phyloP scores from a whole-genome alignment of 495 filamentous ascomycete species.

The Penicillium samsonianum region DNA sequence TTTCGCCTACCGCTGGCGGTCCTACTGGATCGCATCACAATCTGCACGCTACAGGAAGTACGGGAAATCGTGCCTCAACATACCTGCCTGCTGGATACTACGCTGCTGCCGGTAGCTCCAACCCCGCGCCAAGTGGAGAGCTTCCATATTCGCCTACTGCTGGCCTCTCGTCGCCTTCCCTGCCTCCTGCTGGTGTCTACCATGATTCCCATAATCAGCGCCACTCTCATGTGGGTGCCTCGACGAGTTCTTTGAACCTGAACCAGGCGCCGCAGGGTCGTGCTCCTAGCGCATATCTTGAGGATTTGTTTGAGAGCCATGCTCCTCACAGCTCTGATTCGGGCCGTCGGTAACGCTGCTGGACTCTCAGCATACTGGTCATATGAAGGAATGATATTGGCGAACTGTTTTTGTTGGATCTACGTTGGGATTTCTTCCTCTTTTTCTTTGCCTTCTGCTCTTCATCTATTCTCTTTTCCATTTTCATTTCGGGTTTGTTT shows the following conservation, averaged over 20 bases:
- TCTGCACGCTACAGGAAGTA: conserved; percentile 12
- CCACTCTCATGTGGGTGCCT: conserved; percentile 47
- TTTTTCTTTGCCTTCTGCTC: not conserved
- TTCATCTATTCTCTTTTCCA: not conserved
- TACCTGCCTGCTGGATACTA: conserved; percentile 96
- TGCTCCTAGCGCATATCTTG: conserved; percentile 88
- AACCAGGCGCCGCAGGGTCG: conserved; percentile 66
- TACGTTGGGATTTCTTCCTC: not conserved
- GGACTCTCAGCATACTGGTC: not conserved
- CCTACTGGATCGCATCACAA: conserved; percentile 29
- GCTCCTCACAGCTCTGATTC: conserved; percentile 25
- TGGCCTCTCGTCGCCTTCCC: conserved; percentile 32
- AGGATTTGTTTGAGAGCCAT: conserved; percentile 84
- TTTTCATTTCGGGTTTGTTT: not conserved
- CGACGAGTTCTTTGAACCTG: conserved; percentile 70
- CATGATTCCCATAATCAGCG: conserved; percentile 35
- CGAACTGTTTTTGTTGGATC: conserved; percentile 1
- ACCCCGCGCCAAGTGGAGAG: conserved; percentile 37
- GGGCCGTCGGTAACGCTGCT: conserved; percentile 11
- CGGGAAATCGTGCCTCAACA: conserved; percentile 57
- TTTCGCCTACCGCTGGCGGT: conserved; percentile 83
- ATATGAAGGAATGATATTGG: conserved; percentile 7
- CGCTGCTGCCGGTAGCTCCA: conserved; percentile 60
- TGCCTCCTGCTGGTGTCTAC: conserved; percentile 41
- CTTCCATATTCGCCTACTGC: conserved; percentile 19